Conservation (phyloP, 768 basidiomycete species). For the Xerocomellus dryophilus region DNA sequence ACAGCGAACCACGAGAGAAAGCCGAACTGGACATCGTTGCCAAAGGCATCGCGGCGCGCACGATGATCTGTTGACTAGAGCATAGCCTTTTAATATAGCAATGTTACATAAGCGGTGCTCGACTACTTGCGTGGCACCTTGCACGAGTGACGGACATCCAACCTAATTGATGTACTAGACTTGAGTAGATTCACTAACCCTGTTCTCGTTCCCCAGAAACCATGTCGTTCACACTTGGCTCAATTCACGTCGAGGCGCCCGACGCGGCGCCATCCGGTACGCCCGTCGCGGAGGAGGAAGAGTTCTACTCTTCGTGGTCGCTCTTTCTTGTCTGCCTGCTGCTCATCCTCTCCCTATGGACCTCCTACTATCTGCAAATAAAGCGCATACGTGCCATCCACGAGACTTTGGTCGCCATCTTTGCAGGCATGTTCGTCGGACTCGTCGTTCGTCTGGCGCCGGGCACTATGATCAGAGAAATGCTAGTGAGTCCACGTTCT, state of each 20-base stretch:
- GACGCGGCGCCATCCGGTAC: slow-evolving; percentile 28
- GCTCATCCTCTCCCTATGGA: slow-evolving; percentile 91
- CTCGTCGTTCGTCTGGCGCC: slow-evolving; percentile 86
- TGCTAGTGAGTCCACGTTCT: slow-evolving; percentile 75
- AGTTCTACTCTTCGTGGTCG: slow-evolving; percentile 93
- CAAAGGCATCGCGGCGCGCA: slow-evolving; percentile 18
- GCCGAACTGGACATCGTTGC: slow-evolving; percentile 25
- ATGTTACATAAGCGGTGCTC: slow-evolving; percentile 18
- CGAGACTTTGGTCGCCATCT: slow-evolving; percentile 93
- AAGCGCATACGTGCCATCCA: slow-evolving; percentile 93
- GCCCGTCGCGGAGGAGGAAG: slow-evolving; percentile 68
- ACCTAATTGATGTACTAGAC: slow-evolving; percentile 11
- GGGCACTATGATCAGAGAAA: slow-evolving; percentile 92
- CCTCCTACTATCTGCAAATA: slow-evolving; percentile 97
- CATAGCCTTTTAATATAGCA: background rate
- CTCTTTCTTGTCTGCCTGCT: slow-evolving; percentile 89
- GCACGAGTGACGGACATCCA: background rate
- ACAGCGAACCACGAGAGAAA: slow-evolving; percentile 11
- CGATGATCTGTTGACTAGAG: background rate
- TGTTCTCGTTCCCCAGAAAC: slow-evolving; percentile 8
- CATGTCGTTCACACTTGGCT: slow-evolving; percentile 40
- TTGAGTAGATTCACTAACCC: background rate
- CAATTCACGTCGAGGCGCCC: slow-evolving; percentile 32
- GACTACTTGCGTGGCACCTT: background rate
- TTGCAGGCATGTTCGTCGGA: slow-evolving; percentile 96